Evolutionary conservation across 768 basidiomycete genomes (phyloP), one percentile per base, ranked within the genome.

Genomic region (Lactarius psammicola): DNA sequence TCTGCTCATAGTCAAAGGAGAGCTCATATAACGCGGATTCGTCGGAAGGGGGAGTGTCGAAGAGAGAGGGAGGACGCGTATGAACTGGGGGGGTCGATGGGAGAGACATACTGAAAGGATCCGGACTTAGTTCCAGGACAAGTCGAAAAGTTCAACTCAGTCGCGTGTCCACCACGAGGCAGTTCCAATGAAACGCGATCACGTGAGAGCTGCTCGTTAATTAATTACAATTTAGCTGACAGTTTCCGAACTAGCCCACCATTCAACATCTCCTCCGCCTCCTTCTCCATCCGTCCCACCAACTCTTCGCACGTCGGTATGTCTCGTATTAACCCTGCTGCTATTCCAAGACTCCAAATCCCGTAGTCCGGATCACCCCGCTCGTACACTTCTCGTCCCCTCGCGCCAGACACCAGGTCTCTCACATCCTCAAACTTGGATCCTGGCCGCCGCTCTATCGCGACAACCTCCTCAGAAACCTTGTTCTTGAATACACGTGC

Each of bases 401-500:
- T 81, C 28, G 77, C 81, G 17, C 90, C 90, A 11, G 88, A 82
- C 11, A 92, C 90, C 56, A 93, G 82, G 44, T 95, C 85, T 20
- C 86, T 82, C 17, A 96, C 68, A 46, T 95, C 94, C 71, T 90
- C 86, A 70, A 97, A 97, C 76, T 95, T 87, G 46, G 90, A 91
- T 15, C 94, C 91, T 1, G 91, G 87, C 36, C 87, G 82, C 18
- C 80, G 80, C 78, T 97, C 95, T 44, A 95, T 82, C 17, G 82
- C 77, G n/a, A 96, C 90, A 20, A 98, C 95, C 74, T 96, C 88
- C 73, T 83, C 73, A 17, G 95, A 80, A 28, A 96, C 86, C 62
- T 84, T 84, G 78, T 95, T 95, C 80, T 89, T 94, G 81, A 82
- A 92, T 13, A 93, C 90, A n/a, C 92, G 84, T 15, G 90, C 85